Conservation (phyloP, 495 filamentous ascomycete genomes). For the Lasiosphaeria ovina region DNA sequence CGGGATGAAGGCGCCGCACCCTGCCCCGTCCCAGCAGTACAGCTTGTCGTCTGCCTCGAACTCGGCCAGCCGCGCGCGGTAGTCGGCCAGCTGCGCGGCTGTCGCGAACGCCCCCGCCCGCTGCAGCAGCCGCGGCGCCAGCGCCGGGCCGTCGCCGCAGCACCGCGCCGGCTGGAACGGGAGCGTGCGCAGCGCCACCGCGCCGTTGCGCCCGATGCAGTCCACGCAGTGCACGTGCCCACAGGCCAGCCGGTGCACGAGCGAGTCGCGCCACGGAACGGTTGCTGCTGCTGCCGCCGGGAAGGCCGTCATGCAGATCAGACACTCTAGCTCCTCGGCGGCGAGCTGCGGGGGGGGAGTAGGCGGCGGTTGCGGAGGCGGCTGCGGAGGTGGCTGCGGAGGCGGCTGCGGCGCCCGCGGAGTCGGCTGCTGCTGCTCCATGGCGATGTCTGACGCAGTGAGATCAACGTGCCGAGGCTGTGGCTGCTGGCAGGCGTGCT, state of each 20-base stretch:
- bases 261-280: no score
- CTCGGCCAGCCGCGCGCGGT: constrained; percentile 20
- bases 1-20: constrained; percentile 25
- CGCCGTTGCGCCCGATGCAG: constrained; percentile 10
- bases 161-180: constrained; percentile 23
- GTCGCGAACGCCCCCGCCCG: background rate
- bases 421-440: no score
- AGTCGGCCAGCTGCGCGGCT: constrained; percentile 5
- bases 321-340: background rate
- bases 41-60: constrained; percentile 9
- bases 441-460: no score
- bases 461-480: no score
- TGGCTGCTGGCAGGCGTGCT: no score
- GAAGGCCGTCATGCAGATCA: constrained; percentile 15
- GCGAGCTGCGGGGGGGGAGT: no score
- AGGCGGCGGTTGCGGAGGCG: no score
- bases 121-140: constrained; percentile 19
- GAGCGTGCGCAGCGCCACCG: constrained; percentile 1
- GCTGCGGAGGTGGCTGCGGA: no score
- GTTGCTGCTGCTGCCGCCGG: background rate
- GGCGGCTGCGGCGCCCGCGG: no score
- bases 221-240: constrained; percentile 15
- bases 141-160: constrained; percentile 8
- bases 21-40: constrained; percentile 18
- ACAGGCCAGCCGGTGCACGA: constrained; percentile 6